phyloP scores from a whole-genome alignment of 2,329 filamentous ascomycete genomes.

The Beauveria asiatica region DNA sequence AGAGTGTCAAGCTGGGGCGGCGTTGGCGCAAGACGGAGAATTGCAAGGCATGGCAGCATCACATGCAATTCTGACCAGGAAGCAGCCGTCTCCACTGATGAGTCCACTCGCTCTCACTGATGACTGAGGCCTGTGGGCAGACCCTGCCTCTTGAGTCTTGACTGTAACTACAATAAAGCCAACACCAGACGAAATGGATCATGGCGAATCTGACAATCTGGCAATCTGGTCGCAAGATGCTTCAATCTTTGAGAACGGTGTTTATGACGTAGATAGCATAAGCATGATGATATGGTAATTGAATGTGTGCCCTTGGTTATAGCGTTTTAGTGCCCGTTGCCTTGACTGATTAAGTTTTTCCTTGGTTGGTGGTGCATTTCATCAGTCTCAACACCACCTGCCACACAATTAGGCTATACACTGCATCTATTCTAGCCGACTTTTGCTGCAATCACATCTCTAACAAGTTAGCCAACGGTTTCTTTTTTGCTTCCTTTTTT shows the following conservation, averaged over 20 bases:
- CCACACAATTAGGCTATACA: background rate
- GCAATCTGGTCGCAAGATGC: too few relatives aligned
- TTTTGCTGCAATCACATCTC: background rate
- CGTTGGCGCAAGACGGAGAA: background rate
- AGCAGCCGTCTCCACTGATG: too few relatives aligned
- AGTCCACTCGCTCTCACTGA: background rate
- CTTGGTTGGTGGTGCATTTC: background rate
- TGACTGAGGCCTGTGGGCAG: background rate
- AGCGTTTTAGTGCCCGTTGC: background rate
- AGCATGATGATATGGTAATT: background rate
- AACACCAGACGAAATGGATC: background rate
- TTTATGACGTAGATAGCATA: too few relatives aligned
- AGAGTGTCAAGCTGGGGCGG: background rate
- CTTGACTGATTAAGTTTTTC: background rate
- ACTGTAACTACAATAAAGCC: background rate
- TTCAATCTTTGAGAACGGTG: background rate
- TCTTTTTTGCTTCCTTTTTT: background rate
- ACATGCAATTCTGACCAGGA: background rate
- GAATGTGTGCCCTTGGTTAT: background rate
- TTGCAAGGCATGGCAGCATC: background rate
- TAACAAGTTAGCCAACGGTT: background rate
- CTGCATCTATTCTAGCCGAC: background rate
- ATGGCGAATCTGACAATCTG: background rate
- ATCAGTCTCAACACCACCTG: background rate
- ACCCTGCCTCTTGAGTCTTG: background rate